Evolutionary conservation across 768 basidiomycete genomes (phyloP).

Genomic region (Austroboletus eburneus): DNA sequence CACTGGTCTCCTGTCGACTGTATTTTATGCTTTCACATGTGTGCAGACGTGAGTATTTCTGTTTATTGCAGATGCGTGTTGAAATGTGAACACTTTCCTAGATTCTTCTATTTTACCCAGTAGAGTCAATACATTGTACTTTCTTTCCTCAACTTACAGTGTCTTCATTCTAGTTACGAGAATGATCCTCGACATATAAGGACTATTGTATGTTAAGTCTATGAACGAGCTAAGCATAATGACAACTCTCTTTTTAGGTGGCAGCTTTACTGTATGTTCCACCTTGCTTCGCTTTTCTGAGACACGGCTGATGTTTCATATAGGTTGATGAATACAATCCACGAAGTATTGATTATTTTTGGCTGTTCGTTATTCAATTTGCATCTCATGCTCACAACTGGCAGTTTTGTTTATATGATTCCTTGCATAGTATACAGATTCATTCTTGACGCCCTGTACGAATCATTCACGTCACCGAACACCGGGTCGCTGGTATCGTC

Average conservation of each 20-base stretch:
- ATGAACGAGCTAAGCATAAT: no score
- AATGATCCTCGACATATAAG: neutral
- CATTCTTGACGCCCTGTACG: neutral
- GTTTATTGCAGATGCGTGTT: no score
- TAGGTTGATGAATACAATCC: neutral
- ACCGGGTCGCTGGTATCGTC: neutral
- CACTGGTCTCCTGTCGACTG: neutral
- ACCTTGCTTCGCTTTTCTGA: neutral
- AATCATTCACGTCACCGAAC: neutral
- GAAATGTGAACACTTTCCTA: no score
- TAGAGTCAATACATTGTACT: no score
- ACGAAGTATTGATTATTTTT: neutral
- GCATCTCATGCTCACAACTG: neutral
- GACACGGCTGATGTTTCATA: neutral
- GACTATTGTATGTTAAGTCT: neutral
- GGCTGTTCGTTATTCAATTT: neutral
- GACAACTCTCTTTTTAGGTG: neutral
- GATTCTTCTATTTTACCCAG: neutral
- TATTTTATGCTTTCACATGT: conserved; percentile 5
- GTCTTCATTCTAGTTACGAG: neutral
- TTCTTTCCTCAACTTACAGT: neutral
- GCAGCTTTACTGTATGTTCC: neutral
- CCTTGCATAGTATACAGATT: neutral
- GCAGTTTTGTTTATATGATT: neutral
- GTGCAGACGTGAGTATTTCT: neutral